A percentile compares a stretch with the other conserved stretches of the same genome.
Evolutionary conservation across 164 flowering plant species (phyloP).

Genomic region (Protea cynaroides): DNA sequence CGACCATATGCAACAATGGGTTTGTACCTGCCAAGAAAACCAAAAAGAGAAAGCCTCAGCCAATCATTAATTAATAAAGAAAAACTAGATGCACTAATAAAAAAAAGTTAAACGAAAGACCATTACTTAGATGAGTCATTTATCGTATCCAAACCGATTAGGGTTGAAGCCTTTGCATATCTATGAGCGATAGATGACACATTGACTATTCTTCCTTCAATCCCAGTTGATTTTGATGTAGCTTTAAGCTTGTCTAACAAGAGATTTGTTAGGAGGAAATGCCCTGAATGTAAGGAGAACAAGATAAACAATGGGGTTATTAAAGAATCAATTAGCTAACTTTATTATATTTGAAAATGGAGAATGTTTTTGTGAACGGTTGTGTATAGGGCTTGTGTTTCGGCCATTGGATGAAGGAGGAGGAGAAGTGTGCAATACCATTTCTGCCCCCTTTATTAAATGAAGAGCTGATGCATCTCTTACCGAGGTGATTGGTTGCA

Average conservation of each 20-base stretch:
- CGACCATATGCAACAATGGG: conserved; percentile 46
- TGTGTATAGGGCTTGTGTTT: too few relatives aligned
- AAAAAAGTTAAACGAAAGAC: background rate
- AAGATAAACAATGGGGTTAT: too few relatives aligned
- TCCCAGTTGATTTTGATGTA: conserved; percentile 43
- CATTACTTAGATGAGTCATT: conserved; percentile 44
- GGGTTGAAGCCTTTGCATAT: conserved; percentile 30
- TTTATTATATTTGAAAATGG: too few relatives aligned
- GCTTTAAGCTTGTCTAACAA: conserved; percentile 56
- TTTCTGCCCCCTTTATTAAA: too few relatives aligned
- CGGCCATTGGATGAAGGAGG: too few relatives aligned
- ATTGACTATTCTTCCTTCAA: conserved; percentile 63
- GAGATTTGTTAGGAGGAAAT: conserved; percentile 64
- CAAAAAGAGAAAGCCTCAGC: background rate
- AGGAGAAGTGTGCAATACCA: too few relatives aligned
- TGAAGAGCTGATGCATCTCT: too few relatives aligned
- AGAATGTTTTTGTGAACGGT: too few relatives aligned
- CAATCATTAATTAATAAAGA: background rate
- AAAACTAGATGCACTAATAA: background rate
- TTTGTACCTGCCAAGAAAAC: conserved; percentile 33
- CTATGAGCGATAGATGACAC: conserved; percentile 56
- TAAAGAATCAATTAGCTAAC: too few relatives aligned
- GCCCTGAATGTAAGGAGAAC: conserved; percentile 31
- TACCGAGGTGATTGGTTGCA: conserved; percentile 77
- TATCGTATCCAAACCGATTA: conserved; percentile 42